These are phyloP conservation scores for Ciborinia camelliae DNA, from an alignment of 2,329 filamentous ascomycete genomes.

Conservation along the genomic window DNA sequence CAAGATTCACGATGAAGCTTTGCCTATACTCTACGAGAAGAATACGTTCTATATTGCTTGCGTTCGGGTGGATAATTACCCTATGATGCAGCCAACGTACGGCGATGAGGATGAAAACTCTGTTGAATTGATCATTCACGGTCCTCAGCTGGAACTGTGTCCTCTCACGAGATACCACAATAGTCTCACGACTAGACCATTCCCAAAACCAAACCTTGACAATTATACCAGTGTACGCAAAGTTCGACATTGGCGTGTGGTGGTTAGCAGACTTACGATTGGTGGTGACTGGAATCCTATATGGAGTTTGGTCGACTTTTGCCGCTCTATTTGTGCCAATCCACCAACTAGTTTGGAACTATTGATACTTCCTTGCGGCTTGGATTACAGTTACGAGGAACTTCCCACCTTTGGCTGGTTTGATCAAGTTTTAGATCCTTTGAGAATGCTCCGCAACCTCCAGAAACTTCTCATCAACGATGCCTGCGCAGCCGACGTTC, in stretches of 20 bases:
- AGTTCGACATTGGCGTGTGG: conserved; percentile 4
- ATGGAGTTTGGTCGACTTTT: conserved; percentile 3
- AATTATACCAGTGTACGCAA: not conserved
- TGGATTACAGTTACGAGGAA: not conserved
- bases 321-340: not conserved
- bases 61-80: not conserved
- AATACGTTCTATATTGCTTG: conserved; percentile 41
- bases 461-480: not conserved
- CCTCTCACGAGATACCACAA: conserved; percentile 18
- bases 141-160: conserved; percentile 2
- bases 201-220: not conserved
- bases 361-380: not conserved
- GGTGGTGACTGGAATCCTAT: not conserved
- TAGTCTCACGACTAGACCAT: not conserved
- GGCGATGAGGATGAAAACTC: not conserved
- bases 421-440: not conserved
- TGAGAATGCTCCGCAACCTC: conserved; percentile 10
- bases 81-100: not conserved
- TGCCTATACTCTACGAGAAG: conserved; percentile 43
- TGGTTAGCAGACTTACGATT: not conserved
- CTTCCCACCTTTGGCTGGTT: not conserved
- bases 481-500: not conserved
- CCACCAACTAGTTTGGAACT: not conserved
- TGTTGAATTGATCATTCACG: not conserved
- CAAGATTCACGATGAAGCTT: conserved; percentile 9